A percentile compares a stretch with the other conserved stretches of the same genome.
phyloP scores from a whole-genome alignment of 2,329 filamentous ascomycete genomes.

The Pseudogymnoascus sp. region DNA sequence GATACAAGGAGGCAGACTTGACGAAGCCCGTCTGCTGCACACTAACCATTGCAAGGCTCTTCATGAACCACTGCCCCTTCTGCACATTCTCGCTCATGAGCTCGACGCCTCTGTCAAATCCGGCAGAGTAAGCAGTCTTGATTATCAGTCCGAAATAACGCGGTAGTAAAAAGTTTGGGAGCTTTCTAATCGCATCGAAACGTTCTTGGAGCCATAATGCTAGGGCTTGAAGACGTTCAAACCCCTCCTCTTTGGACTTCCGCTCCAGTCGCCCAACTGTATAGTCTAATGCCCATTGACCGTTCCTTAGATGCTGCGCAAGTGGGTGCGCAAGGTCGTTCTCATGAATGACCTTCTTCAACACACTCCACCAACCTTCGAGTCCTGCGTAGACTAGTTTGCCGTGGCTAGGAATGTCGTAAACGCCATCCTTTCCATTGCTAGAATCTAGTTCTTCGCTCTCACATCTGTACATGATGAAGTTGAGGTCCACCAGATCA shows the following conservation, averaged over 20 bases:
- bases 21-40: constrained; percentile 84
- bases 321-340: constrained; percentile 91
- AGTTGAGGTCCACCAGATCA: constrained; percentile 78
- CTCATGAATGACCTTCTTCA: constrained; percentile 74
- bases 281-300: constrained; percentile 89
- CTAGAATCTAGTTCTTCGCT: constrained; percentile 79
- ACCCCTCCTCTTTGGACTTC: constrained; percentile 56
- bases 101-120: constrained; percentile 68
- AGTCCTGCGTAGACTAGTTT: constrained; percentile 87
- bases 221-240: constrained; percentile 55
- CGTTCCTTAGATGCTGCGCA: constrained; percentile 85
- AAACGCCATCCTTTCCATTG: constrained; percentile 74
- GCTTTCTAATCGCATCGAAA: constrained; percentile 74
- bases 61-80: constrained; percentile 79
- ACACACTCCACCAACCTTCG: constrained; percentile 96
- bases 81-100: constrained; percentile 72
- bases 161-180: constrained; percentile 85
- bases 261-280: constrained; percentile 70
- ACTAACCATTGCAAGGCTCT: constrained; percentile 83
- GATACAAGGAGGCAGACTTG: constrained; percentile 85
- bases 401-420: constrained; percentile 76
- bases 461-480: constrained; percentile 83
- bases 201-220: constrained; percentile 74
- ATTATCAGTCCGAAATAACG: constrained; percentile 89
- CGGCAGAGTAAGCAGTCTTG: constrained; percentile 79